Conservation (phyloP, 768 basidiomycete genomes). For the Rhodotorula toruloides region DNA sequence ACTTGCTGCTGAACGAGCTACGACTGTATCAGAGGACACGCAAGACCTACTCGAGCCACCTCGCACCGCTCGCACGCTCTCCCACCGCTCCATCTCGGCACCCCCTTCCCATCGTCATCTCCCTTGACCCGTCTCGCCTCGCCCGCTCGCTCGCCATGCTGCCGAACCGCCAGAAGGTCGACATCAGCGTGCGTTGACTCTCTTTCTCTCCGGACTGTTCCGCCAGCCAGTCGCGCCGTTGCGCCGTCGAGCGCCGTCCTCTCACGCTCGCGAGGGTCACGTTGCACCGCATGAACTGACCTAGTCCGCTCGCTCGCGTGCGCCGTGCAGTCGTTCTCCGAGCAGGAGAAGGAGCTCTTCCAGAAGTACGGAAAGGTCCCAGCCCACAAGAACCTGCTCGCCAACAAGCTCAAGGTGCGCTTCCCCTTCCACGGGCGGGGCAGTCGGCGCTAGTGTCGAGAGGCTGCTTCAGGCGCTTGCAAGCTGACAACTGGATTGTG, state of each 20-base stretch:
- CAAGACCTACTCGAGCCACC: neutral
- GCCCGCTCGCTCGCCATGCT: conserved; percentile 54
- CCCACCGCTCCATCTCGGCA: neutral
- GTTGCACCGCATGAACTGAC: neutral
- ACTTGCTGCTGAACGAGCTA: too few species aligned
- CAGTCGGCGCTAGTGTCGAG: neutral
- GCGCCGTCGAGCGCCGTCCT: neutral
- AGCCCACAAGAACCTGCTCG: conserved; percentile 83
- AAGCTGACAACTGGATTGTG: neutral
- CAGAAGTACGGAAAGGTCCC: conserved; percentile 91
- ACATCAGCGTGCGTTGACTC: conserved; percentile 70
- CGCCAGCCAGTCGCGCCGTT: neutral
- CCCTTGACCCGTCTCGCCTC: conserved; percentile 40
- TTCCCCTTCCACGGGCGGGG: neutral
- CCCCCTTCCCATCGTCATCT: neutral
- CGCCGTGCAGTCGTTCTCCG: conserved; percentile 69
- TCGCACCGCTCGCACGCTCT: neutral
- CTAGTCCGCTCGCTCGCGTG: neutral
- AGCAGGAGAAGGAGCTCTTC: conserved; percentile 91
- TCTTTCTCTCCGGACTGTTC: conserved; percentile 1
- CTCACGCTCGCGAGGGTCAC: neutral
- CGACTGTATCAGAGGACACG: too few species aligned
- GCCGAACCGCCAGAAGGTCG: conserved; percentile 82
- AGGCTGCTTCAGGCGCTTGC: neutral
- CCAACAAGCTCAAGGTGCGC: conserved; percentile 88